Percentiles rank a stretch among this genome's conserved stretches.
Evolutionary conservation across 495 filamentous ascomycete genomes (phyloP).

Genomic region (Aspergillus mulundensis): DNA sequence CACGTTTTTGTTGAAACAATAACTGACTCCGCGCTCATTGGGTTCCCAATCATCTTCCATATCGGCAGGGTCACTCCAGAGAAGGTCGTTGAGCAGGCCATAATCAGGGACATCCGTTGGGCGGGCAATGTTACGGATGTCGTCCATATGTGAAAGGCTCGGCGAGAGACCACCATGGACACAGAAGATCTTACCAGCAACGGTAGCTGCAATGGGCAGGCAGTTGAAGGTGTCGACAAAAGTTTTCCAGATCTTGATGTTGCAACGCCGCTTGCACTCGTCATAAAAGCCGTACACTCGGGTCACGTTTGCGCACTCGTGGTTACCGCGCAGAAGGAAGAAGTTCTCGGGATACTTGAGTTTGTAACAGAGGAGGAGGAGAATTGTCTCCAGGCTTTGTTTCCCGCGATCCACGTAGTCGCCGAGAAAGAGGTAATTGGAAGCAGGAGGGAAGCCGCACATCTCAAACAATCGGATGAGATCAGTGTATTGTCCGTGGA

Average conservation of each 20-base stretch:
- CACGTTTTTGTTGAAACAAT: constrained; percentile 97
- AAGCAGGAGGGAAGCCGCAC: constrained; percentile 92
- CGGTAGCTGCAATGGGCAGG: constrained; percentile 91
- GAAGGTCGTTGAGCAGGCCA: constrained; percentile 88
- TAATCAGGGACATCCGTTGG: constrained; percentile 98
- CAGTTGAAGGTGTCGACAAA: constrained; percentile 98
- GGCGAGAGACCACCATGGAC: constrained; percentile 96
- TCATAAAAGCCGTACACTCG: constrained; percentile 99
- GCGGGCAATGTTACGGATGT: constrained; percentile 91
- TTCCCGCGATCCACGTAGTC: constrained; percentile 99
- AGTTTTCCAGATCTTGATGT: constrained; percentile 98
- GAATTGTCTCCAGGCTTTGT: constrained; percentile 94
- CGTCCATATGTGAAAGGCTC: constrained; percentile 91
- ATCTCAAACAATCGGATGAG: constrained; percentile 98
- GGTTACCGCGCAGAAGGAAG: constrained; percentile 93
- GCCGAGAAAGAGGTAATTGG: constrained; percentile 94
- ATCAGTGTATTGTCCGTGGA: constrained; percentile 98
- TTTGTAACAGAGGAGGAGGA: constrained; percentile 96
- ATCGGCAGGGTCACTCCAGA: constrained; percentile 98
- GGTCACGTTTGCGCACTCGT: constrained; percentile 98
- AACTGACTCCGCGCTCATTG: constrained; percentile 95
- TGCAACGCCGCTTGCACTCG: constrained; percentile 95
- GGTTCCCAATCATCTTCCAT: constrained; percentile 98
- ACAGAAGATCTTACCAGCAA: constrained; percentile 98
- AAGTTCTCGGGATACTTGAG: constrained; percentile 99